These are phyloP conservation scores for Thielaviopsis euricoi DNA, from an alignment of 2,329 filamentous ascomycete genomes.

Conservation along the genomic window DNA sequence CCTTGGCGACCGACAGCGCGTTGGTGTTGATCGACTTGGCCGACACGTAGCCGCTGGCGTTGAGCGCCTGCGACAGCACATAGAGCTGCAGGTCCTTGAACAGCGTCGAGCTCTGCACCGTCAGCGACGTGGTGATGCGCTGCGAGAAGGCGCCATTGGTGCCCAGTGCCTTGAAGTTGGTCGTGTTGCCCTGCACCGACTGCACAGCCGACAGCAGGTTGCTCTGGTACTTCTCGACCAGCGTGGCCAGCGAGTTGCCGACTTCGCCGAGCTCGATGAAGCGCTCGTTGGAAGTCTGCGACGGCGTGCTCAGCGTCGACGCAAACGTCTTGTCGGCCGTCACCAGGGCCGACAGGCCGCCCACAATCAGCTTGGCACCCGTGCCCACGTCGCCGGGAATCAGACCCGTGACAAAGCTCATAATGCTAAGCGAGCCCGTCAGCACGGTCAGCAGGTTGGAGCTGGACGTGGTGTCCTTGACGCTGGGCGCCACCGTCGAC, in stretches of 20 bases:
- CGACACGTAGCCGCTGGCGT: conserved; percentile 15
- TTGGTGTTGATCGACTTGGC: conserved; percentile 14
- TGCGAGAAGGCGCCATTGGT: conserved; percentile 15
- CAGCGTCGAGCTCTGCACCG: conserved; percentile 14
- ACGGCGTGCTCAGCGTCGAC: conserved; percentile 11
- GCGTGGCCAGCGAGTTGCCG: conserved; percentile 13
- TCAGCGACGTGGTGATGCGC: conserved; percentile 15
- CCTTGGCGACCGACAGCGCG: conserved; percentile 13
- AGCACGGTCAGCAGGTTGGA: conserved; percentile 13
- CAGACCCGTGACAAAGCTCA: conserved; percentile 14
- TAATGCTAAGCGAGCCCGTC: conserved; percentile 12
- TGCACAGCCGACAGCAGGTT: conserved; percentile 13
- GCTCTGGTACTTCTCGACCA: conserved; percentile 16
- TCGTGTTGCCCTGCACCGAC: conserved; percentile 14
- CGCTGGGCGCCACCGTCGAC: conserved; percentile 15
- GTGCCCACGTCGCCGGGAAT: conserved; percentile 14
- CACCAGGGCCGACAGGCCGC: conserved; percentile 10
- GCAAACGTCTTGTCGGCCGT: conserved; percentile 10
- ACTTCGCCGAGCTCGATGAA: conserved; percentile 17
- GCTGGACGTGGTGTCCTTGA: conserved; percentile 12
- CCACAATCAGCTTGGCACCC: conserved; percentile 13
- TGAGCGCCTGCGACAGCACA: conserved; percentile 14
- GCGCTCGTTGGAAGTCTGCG: conserved; percentile 15
- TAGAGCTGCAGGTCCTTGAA: conserved; percentile 15
- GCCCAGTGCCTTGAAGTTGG: conserved; percentile 13